Conservation (phyloP, 352 stramenopile species). For the Phytophthora cajani region DNA sequence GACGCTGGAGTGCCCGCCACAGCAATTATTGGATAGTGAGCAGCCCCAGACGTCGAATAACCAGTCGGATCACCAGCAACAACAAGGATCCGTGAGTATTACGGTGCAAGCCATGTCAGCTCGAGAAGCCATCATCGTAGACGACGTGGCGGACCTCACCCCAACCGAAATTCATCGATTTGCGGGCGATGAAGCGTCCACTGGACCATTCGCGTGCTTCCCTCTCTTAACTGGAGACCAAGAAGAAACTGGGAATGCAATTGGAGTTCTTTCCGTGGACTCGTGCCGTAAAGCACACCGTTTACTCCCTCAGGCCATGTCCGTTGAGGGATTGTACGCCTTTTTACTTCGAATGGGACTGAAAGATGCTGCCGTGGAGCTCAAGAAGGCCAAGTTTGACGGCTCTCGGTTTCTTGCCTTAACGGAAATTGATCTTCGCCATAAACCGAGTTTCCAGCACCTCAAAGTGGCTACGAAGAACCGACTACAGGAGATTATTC, state of each 20-base stretch:
- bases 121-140: constrained; percentile 39
- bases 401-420: constrained; percentile 53
- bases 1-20: constrained; percentile 29
- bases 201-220: constrained; percentile 65
- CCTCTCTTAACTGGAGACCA: constrained; percentile 33
- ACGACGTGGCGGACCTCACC: constrained; percentile 39
- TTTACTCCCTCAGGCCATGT: constrained; percentile 70
- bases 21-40: background rate
- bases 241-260: background rate
- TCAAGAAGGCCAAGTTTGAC: constrained; percentile 50
- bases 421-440: constrained; percentile 58
- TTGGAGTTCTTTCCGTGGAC: constrained; percentile 71
- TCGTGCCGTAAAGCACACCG: constrained; percentile 55
- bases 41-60: constrained; percentile 10
- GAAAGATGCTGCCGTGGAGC: constrained; percentile 51
- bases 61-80: constrained; percentile 1
- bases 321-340: constrained; percentile 40
- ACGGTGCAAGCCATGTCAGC: constrained; percentile 48
- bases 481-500: constrained; percentile 58
- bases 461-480: constrained; percentile 68
- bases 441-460: constrained; percentile 52
- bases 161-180: constrained; percentile 36
- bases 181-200: constrained; percentile 14
- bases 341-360: constrained; percentile 68
- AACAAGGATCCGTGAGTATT: constrained; percentile 12